Percentiles rank a stretch among this genome's conserved stretches.
phyloP scores from a whole-genome alignment of 495 filamentous ascomycete genomes.

The Xylaria palmicola region DNA sequence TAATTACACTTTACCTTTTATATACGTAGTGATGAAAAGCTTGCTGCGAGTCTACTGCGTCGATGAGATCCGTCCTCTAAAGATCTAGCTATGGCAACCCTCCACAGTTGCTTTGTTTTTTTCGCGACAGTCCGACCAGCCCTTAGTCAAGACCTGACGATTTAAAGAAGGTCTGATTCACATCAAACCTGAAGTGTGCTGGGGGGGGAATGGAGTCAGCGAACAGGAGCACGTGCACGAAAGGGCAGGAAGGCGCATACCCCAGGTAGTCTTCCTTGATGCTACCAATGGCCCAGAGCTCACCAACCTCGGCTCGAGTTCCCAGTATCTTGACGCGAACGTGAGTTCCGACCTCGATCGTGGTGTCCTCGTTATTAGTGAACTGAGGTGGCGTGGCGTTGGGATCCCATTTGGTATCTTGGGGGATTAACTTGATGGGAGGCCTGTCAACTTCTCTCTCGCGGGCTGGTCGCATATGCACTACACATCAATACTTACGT shows the following conservation, averaged over 20 bases:
- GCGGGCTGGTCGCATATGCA: background rate
- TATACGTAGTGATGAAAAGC: slow-evolving; percentile 11
- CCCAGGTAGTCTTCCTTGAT: slow-evolving; percentile 83
- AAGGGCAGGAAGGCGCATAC: slow-evolving; percentile 27
- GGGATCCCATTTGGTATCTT: slow-evolving; percentile 88
- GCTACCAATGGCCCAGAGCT: slow-evolving; percentile 94
- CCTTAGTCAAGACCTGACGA: background rate
- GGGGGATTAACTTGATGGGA: slow-evolving; percentile 76
- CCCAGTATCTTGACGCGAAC: slow-evolving; percentile 92
- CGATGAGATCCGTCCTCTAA: slow-evolving; percentile 16
- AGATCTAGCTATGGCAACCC: slow-evolving; percentile 11
- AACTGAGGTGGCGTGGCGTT: slow-evolving; percentile 85
- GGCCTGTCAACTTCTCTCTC: slow-evolving; percentile 19
- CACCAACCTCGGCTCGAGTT: slow-evolving; percentile 83
- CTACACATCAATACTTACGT: slow-evolving; percentile 55
- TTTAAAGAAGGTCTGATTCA: slow-evolving; percentile 5
- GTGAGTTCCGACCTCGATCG: slow-evolving; percentile 91
- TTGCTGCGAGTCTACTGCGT: slow-evolving; percentile 11
- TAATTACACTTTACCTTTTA: slow-evolving; percentile 17
- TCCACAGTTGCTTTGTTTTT: background rate
- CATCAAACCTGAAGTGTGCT: slow-evolving; percentile 16
- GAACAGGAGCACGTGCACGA: background rate
- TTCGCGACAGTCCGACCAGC: background rate
- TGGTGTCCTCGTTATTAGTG: slow-evolving; percentile 83
- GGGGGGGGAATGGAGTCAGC: background rate